These are phyloP conservation scores for Saccharomyces hybrid DNA, from an alignment of 1,139 yeast genomes.

Conservation along the genomic window DNA sequence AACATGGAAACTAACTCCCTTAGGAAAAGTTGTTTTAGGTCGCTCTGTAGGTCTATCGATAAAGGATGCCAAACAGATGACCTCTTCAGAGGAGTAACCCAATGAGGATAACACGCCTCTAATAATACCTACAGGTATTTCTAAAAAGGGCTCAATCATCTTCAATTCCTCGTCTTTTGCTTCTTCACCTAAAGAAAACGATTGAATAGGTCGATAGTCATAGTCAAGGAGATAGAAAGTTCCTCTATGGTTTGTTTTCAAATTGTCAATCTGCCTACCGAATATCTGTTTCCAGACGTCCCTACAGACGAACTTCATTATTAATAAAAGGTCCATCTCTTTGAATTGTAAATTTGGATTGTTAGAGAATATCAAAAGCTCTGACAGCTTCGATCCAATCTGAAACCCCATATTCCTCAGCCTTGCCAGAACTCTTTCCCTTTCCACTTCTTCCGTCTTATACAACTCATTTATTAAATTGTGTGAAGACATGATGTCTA, in stretches of 20 bases:
- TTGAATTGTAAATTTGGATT: constrained; percentile 39
- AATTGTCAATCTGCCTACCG: constrained; percentile 82
- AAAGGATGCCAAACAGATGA: constrained; percentile 24
- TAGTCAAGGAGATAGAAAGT: constrained; percentile 30
- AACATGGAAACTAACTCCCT: constrained; percentile 30
- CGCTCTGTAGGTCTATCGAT: constrained; percentile 24
- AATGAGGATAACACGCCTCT: constrained; percentile 54
- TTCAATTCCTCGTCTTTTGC: constrained; percentile 33
- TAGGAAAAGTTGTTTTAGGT: constrained; percentile 16
- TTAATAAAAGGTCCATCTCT: constrained; percentile 58
- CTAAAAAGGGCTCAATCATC: constrained; percentile 43
- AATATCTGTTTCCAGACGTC: constrained; percentile 81
- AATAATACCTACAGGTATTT: constrained; percentile 80
- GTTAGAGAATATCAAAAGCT: constrained; percentile 55
- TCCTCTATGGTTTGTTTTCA: constrained; percentile 82
- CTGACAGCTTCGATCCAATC: constrained; percentile 68
- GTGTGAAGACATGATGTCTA: constrained; percentile 18
- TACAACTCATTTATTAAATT: constrained; percentile 16
- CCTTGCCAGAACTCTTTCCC: constrained; percentile 52
- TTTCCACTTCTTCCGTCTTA: constrained; percentile 22
- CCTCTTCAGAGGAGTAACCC: constrained; percentile 24
- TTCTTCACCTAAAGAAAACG: constrained; percentile 20
- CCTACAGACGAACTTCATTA: constrained; percentile 86
- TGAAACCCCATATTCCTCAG: constrained; percentile 64
- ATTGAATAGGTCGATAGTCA: constrained; percentile 24